phyloP scores from a whole-genome alignment of 768 basidiomycete genomes.

The Mycena metata region DNA sequence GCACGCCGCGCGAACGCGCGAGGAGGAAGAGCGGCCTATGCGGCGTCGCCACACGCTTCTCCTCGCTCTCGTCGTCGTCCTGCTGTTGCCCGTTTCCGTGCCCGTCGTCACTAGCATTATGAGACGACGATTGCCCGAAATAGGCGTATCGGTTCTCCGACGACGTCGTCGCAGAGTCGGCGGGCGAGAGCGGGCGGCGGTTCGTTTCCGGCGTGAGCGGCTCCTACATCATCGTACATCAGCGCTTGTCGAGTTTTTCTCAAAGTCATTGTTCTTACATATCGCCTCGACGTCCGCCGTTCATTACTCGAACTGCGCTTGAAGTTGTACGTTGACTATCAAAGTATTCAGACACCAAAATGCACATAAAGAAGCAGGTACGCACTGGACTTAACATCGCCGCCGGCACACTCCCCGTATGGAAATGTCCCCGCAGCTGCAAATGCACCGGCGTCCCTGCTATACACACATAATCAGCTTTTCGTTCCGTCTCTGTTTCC shows the following conservation, averaged over 20 bases:
- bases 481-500: not conserved
- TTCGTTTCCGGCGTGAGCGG: conserved; percentile 61
- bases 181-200: conserved; percentile 59
- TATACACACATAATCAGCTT: conserved; percentile 23
- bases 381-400: conserved; percentile 56
- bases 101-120: conserved; percentile 57
- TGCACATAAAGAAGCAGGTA: not conserved
- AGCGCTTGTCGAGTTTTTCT: too few species aligned
- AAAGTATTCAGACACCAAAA: too few species aligned
- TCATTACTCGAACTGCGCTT: conserved; percentile 30
- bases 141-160: conserved; percentile 50
- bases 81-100: conserved; percentile 53
- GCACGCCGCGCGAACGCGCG: conserved; percentile 74
- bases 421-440: conserved; percentile 50
- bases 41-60: conserved; percentile 46
- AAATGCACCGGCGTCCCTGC: conserved; percentile 57
- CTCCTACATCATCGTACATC: conserved; percentile 44
- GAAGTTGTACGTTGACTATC: conserved; percentile 1
- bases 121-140: conserved; percentile 48
- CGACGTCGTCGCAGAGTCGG: conserved; percentile 50
- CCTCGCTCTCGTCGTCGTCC: conserved; percentile 47
- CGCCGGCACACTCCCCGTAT: conserved; percentile 60
- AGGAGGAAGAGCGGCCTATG: conserved; percentile 65
- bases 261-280: conserved; percentile 14
- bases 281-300: conserved; percentile 34